These are phyloP conservation scores for Auricularia sp. DNA, from an alignment of 768 basidiomycete genomes.

Conservation along the genomic window DNA sequence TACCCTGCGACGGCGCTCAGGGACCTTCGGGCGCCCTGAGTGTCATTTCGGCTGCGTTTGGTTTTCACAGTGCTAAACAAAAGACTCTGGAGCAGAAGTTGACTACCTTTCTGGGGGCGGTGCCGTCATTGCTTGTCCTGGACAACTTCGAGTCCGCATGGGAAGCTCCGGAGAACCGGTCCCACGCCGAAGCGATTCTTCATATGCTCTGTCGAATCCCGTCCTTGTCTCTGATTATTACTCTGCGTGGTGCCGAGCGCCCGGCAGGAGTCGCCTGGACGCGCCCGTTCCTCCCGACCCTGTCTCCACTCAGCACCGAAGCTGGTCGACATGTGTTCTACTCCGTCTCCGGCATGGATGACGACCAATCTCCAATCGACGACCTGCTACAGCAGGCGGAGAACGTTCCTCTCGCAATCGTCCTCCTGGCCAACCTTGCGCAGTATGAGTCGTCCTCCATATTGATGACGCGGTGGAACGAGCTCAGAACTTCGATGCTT, in stretches of 20 bases:
- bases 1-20: slow-evolving; percentile 21
- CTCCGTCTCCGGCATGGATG: not conserved
- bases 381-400: not conserved
- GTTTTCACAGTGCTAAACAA: not conserved
- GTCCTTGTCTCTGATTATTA: not conserved
- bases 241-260: not conserved
- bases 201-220: not conserved
- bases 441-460: not conserved
- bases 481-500: not conserved
- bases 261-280: not conserved
- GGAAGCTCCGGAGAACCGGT: not conserved
- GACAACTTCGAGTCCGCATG: slow-evolving; percentile 1
- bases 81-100: not conserved
- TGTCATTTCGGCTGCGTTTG: not conserved
- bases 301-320: not conserved
- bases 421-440: not conserved
- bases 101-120: slow-evolving; percentile 7
- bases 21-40: not conserved
- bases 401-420: not conserved
- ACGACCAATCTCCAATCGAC: not conserved
- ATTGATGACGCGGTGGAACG: not conserved
- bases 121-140: slow-evolving; percentile 8
- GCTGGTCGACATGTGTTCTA: not conserved
- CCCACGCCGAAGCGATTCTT: not conserved
- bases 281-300: not conserved